Base-by-base conservation (phyloP, 192 early-diverging fungal species). In the Dimargaris cristalligena region DNA sequence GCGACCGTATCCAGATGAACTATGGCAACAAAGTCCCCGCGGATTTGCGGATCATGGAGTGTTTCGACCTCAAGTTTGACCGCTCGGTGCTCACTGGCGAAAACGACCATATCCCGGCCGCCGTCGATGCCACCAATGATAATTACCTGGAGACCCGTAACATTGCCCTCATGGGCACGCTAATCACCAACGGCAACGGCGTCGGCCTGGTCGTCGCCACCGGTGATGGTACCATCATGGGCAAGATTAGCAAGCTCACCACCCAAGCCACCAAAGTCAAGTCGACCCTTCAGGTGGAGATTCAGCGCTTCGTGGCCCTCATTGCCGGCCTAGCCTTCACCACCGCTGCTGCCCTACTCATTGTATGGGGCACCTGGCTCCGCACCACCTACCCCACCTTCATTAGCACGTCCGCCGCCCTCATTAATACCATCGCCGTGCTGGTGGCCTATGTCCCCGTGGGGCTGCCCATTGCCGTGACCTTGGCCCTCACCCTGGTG, bases 61-160 rank as follows among this genome's bases (percentile, higher is more conserved):
- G 75, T 32, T 25, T 55, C 31, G 89, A 89, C 55, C 58, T 85
- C n/a, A 67, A 73, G 62, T 81, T 92, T 60, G 92, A 95, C 70
- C 78, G 83, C 11, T 78, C 85, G 23, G 67, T 81, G 51, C 68
- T 92, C 44, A 90, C 92, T 18, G 92, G 92, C 29, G 82, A 86
- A 60, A 67, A 78, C 9, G 77, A 84, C 25, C 72, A 81, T 8
- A 77, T 90, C 28, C 67, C 71, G 38, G 86, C 77, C 22, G 77
- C 74, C 16, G 71, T 73, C 32, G 68, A 77, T 22, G 48, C 63
- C 46, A 92, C 88, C 8, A 83, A 84, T 73, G 73, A 76, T 4
- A 87, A 83, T 59, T 78, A 81, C 51, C 64, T 90, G 32, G 90
- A 91, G 70, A 81, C 81, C 18, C 78, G 81, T 60, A 92, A 92